Evolutionary conservation across 805 yeast genomes (phyloP).

Genomic region (Clavispora asparagi): DNA sequence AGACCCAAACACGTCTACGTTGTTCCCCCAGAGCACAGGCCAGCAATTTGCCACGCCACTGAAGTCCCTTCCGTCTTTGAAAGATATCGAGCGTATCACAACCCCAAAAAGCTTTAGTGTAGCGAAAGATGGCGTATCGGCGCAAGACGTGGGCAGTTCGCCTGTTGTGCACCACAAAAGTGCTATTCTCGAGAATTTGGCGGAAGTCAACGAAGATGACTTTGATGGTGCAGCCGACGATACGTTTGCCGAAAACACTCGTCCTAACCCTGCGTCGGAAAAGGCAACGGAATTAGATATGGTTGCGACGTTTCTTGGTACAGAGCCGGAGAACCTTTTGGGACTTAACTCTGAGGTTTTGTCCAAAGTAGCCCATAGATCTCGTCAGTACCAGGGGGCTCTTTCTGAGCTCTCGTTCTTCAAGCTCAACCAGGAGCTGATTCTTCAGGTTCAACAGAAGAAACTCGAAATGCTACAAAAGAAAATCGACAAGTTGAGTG

Average conservation of each 20-base stretch:
- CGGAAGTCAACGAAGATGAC: constrained; percentile 9
- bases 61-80: constrained; percentile 37
- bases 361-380: constrained; percentile 18
- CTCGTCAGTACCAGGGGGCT: constrained; percentile 25
- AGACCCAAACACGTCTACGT: constrained; percentile 10
- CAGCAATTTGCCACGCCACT: constrained; percentile 33
- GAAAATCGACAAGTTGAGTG: constrained; percentile 16
- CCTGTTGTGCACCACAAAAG: constrained; percentile 15
- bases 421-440: constrained; percentile 32
- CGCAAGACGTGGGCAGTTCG: constrained; percentile 14
- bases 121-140: constrained; percentile 28
- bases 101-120: constrained; percentile 39
- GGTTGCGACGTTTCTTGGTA: constrained; percentile 23
- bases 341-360: constrained; percentile 12
- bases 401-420: constrained; percentile 27
- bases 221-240: constrained; percentile 13
- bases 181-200: constrained; percentile 7
- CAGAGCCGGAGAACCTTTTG: constrained; percentile 16
- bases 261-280: constrained; percentile 3
- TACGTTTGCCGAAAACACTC: constrained; percentile 9
- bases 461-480: constrained; percentile 17
- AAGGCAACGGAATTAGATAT: constrained; percentile 7
- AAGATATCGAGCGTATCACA: constrained; percentile 36
- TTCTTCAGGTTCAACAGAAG: constrained; percentile 21
- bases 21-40: constrained; percentile 4